A percentile compares a stretch with the other conserved stretches of the same genome.
phyloP scores from a whole-genome alignment of 2,329 filamentous ascomycete species.

The Phyllosticta capitalensis region DNA sequence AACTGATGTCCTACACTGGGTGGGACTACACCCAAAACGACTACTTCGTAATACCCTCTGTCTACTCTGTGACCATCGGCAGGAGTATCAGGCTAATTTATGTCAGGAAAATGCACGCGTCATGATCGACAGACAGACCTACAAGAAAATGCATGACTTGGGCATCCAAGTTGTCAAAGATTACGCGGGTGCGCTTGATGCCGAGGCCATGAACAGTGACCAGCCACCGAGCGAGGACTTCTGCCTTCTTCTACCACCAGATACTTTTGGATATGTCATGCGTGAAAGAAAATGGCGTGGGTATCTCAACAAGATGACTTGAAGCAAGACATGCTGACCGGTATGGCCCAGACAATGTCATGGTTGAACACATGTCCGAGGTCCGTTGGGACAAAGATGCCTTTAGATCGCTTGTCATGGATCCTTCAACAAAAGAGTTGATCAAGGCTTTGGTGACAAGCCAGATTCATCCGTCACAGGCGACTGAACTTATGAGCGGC shows the following conservation, averaged over 20 bases:
- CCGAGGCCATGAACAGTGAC: not conserved
- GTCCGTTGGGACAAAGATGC: slow-evolving; percentile 22
- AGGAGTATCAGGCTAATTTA: not conserved
- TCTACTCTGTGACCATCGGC: not conserved
- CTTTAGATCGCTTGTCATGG: slow-evolving; percentile 22
- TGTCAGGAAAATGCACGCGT: not conserved
- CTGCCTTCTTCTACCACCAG: not conserved
- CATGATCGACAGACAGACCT: not conserved
- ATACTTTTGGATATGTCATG: not conserved
- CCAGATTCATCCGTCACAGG: slow-evolving; percentile 14
- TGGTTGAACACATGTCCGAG: slow-evolving; percentile 18
- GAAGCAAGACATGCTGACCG: not conserved
- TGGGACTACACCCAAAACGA: not conserved
- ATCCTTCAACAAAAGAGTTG: slow-evolving; percentile 20
- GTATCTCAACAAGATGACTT: not conserved
- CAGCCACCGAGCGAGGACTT: not conserved
- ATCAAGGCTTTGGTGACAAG: slow-evolving; percentile 20
- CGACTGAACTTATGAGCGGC: slow-evolving; percentile 22
- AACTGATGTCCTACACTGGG: not conserved
- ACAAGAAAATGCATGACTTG: not conserved
- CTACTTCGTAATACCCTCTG: not conserved
- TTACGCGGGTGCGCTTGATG: not conserved
- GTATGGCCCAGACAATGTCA: slow-evolving; percentile 7
- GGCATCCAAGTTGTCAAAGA: not conserved
- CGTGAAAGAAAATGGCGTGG: not conserved